A percentile compares a stretch with the other conserved stretches of the same genome.
Evolutionary conservation across 495 filamentous ascomycete species (phyloP).

Genomic region (Podospora appendiculata): DNA sequence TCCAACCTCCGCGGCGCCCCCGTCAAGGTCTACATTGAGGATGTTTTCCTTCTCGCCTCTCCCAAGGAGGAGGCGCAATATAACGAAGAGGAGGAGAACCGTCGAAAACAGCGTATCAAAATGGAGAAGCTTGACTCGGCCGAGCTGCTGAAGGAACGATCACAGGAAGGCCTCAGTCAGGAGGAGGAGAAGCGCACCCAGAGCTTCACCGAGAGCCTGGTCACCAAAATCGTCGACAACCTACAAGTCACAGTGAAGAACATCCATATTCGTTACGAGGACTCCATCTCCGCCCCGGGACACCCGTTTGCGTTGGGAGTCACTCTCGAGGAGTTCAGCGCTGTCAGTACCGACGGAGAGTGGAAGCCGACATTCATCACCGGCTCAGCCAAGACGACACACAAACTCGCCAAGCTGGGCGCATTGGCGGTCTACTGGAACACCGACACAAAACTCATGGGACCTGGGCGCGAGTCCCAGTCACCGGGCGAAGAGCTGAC

Average conservation of each 20-base stretch:
- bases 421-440: constrained; percentile 96
- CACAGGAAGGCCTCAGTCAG: constrained; percentile 82
- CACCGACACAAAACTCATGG: constrained; percentile 78
- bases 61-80: constrained; percentile 92
- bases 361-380: constrained; percentile 96
- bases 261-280: constrained; percentile 95
- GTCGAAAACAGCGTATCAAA: constrained; percentile 75
- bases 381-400: constrained; percentile 68
- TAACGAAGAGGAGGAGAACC: constrained; percentile 83
- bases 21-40: constrained; percentile 88
- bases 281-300: constrained; percentile 88
- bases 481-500: constrained; percentile 39
- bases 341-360: constrained; percentile 85
- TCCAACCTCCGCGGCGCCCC: constrained; percentile 91
- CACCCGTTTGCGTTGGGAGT: constrained; percentile 91
- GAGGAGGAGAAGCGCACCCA: constrained; percentile 95
- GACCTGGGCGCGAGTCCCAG: constrained; percentile 65
- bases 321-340: constrained; percentile 90
- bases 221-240: constrained; percentile 96
- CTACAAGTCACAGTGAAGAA: constrained; percentile 96
- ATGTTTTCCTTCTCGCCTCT: constrained; percentile 90
- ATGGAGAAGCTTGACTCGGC: constrained; percentile 97
- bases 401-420: constrained; percentile 84
- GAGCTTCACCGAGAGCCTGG: constrained; percentile 89
- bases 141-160: constrained; percentile 84